A percentile compares a stretch with the other conserved stretches of the same genome.
Conservation (phyloP, 176 grass and related monocot genomes). For the Cocos nucifera region DNA sequence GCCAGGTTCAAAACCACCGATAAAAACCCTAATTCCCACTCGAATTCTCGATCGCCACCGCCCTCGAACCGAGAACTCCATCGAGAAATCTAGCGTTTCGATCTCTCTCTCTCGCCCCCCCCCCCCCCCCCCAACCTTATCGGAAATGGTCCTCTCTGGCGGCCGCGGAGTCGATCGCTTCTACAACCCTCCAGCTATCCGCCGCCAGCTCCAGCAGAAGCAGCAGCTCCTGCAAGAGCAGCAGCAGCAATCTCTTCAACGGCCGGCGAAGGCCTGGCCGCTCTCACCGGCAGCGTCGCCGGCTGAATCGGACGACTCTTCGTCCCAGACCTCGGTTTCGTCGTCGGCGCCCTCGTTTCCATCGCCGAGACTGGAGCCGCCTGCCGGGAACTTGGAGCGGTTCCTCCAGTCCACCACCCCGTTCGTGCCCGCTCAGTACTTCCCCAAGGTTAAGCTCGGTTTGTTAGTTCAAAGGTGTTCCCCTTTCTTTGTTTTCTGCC, state of each 20-base stretch:
- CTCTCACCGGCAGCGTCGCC: conserved; percentile 5
- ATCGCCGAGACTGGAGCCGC: neutral
- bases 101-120: no score
- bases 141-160: conserved; percentile 32
- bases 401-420: conserved; percentile 53
- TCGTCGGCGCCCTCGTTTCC: conserved; percentile 1
- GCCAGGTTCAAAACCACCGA: no score
- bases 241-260: conserved; percentile 19
- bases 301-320: conserved; percentile 4
- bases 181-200: conserved; percentile 55
- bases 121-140: neutral
- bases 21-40: no score
- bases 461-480: neutral
- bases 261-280: conserved; percentile 2
- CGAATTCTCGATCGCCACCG: no score
- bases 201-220: neutral
- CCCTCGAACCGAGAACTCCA: no score
- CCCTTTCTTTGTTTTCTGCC: neutral
- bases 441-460: conserved; percentile 27
- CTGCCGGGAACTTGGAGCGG: conserved; percentile 45
- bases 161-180: conserved; percentile 36
- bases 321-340: conserved; percentile 5
- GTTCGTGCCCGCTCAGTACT: conserved; percentile 34
- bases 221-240: neutral
- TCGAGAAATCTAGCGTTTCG: no score